Conservation (phyloP, 2,329 filamentous ascomycete species). For the Fusarium sp. region DNA sequence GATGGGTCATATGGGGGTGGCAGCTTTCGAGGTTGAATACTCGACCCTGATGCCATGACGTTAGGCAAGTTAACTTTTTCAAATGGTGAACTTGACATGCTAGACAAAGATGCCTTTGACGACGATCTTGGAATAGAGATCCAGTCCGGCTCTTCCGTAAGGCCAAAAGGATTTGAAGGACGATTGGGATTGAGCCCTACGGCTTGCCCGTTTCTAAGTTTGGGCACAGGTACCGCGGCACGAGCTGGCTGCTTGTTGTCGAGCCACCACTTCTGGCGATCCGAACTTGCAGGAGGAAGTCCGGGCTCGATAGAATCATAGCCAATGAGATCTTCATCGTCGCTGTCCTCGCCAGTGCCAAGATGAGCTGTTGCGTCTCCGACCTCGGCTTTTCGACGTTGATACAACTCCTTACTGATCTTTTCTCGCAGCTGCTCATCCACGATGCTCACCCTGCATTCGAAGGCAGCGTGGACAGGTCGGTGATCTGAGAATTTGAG, state of each 20-base stretch:
- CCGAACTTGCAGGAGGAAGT: constrained; percentile 73
- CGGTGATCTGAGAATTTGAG: constrained; percentile 93
- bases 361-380: constrained; percentile 69
- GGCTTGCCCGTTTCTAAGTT: constrained; percentile 58
- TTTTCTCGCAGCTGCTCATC: constrained; percentile 77
- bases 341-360: constrained; percentile 62
- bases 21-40: constrained; percentile 59
- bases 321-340: constrained; percentile 83
- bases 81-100: constrained; percentile 68
- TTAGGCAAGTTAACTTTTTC: constrained; percentile 65
- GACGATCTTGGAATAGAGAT: constrained; percentile 69
- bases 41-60: constrained; percentile 56
- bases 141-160: constrained; percentile 85
- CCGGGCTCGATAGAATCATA: constrained; percentile 87
- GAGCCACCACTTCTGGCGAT: constrained; percentile 76
- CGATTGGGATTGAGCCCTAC: constrained; percentile 77
- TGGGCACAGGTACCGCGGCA: constrained; percentile 75
- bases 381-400: constrained; percentile 72
- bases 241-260: constrained; percentile 78
- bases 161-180: constrained; percentile 82
- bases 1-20: constrained; percentile 62
- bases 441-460: constrained; percentile 82
- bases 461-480: constrained; percentile 92
- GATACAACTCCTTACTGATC: constrained; percentile 80
- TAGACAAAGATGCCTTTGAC: constrained; percentile 64